Evolutionary conservation across 1,284 basidiomycete species (phyloP).

Genomic region (Apiotrichum montevideense): DNA sequence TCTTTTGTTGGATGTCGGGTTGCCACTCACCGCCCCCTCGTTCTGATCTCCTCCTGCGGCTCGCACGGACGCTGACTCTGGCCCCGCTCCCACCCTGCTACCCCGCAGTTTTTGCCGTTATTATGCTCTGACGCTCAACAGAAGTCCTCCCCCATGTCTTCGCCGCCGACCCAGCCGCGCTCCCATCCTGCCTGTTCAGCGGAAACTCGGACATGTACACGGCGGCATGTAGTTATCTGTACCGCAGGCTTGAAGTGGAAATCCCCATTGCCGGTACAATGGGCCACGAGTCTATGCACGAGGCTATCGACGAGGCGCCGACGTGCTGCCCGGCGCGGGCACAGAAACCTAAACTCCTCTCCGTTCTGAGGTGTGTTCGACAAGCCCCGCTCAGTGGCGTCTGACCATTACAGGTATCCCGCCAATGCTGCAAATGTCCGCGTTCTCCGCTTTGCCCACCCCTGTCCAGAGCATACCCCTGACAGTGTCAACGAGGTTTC

Average conservation of each 20-base stretch:
- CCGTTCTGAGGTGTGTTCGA: conserved; percentile 3
- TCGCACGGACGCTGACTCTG: background rate
- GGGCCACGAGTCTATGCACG: background rate
- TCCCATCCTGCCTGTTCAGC: conserved; percentile 1
- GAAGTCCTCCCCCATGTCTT: conserved; percentile 12
- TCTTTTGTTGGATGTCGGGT: no score
- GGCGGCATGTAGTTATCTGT: background rate
- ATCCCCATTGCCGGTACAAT: conserved; percentile 11
- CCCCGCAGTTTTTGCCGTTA: no score
- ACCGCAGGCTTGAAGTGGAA: conserved; percentile 12
- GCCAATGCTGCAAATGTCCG: conserved; percentile 10
- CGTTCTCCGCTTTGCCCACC: conserved; percentile 14
- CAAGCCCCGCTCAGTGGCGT: background rate
- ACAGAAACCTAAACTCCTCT: conserved; percentile 3
- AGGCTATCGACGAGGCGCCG: no score
- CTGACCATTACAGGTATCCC: background rate
- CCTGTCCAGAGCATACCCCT: conserved; percentile 10
- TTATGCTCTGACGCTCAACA: background rate
- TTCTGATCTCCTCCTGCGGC: background rate
- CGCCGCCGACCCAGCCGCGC: background rate
- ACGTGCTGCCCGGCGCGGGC: conserved; percentile 11
- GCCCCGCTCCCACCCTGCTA: no score
- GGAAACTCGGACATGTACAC: conserved; percentile 4
- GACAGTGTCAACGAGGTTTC: conserved; percentile 5
- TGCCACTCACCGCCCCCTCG: background rate